These are phyloP conservation scores for Russula dissimulans DNA, from an alignment of 768 basidiomycete genomes.

Conservation along the genomic window DNA sequence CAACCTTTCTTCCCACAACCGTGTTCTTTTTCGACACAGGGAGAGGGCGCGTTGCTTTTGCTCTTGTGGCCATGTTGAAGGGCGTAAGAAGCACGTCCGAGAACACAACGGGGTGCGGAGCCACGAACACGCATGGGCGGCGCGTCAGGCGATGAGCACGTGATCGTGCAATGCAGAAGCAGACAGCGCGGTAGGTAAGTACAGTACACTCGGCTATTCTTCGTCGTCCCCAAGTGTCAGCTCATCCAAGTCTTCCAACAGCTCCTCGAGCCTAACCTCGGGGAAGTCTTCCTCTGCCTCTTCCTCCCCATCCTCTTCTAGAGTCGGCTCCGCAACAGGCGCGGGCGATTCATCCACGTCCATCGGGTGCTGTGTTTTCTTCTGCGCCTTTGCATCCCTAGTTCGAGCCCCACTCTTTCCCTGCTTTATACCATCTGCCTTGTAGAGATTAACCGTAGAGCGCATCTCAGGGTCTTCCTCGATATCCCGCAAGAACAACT, in stretches of 20 bases:
- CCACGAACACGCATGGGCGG: no score
- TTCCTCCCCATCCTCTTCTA: slow-evolving; percentile 28
- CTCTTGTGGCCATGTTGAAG: slow-evolving; percentile 4
- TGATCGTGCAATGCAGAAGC: no score
- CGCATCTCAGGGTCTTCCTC: slow-evolving; percentile 95
- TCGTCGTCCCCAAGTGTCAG: slow-evolving; percentile 57
- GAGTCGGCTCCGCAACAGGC: slow-evolving; percentile 27
- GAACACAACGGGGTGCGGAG: no score
- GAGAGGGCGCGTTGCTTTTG: neutral
- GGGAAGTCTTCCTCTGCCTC: slow-evolving; percentile 82
- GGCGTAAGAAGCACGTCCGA: neutral
- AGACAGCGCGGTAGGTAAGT: neutral
- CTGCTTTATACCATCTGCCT: slow-evolving; percentile 31
- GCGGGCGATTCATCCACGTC: slow-evolving; percentile 46
- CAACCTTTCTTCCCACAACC: neutral
- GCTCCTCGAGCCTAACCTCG: slow-evolving; percentile 71
- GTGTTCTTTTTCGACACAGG: neutral
- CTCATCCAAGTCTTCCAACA: slow-evolving; percentile 88
- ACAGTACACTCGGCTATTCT: neutral
- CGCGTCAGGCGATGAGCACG: neutral
- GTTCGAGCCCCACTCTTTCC: slow-evolving; percentile 39
- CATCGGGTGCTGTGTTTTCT: slow-evolving; percentile 50
- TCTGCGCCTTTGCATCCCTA: slow-evolving; percentile 32
- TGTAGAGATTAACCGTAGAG: slow-evolving; percentile 80
- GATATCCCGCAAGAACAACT: slow-evolving; percentile 85